Conservation (phyloP, 2,329 filamentous ascomycete species). For the Aspergillus bombycis region DNA sequence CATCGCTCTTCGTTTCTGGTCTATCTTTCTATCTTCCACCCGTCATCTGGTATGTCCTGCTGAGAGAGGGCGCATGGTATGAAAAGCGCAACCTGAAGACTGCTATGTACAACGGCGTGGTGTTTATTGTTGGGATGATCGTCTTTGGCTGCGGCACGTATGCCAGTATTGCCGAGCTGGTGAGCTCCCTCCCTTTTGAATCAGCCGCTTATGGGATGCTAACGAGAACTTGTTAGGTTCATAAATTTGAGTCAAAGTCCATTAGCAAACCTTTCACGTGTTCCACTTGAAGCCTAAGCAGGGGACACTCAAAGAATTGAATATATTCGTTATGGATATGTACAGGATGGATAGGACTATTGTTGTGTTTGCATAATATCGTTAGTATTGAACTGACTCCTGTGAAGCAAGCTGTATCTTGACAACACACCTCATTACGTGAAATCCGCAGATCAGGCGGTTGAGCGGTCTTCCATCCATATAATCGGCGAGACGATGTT, state of each 20-base stretch:
- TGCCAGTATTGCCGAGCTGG: constrained; percentile 1
- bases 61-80: constrained; percentile 2
- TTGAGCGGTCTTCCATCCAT: too few relatives aligned
- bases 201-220: not conserved
- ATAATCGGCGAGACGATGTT: too few relatives aligned
- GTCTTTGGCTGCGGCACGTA: constrained; percentile 3
- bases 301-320: not conserved
- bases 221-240: not conserved
- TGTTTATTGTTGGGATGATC: constrained; percentile 1
- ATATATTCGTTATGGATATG: not conserved
- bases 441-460: too few relatives aligned
- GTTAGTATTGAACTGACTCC: too few relatives aligned
- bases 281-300: not conserved
- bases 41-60: constrained; percentile 1
- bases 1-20: not conserved
- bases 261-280: not conserved
- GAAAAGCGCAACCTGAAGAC: not conserved
- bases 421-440: too few relatives aligned
- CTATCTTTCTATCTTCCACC: constrained; percentile 5
- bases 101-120: not conserved
- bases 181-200: not conserved
- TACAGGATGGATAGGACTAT: not conserved
- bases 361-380: not conserved
- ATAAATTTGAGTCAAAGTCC: not conserved
- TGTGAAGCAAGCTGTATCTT: too few relatives aligned